Conservation (phyloP, 768 basidiomycete genomes). For the Melanogaster broomeanus region DNA sequence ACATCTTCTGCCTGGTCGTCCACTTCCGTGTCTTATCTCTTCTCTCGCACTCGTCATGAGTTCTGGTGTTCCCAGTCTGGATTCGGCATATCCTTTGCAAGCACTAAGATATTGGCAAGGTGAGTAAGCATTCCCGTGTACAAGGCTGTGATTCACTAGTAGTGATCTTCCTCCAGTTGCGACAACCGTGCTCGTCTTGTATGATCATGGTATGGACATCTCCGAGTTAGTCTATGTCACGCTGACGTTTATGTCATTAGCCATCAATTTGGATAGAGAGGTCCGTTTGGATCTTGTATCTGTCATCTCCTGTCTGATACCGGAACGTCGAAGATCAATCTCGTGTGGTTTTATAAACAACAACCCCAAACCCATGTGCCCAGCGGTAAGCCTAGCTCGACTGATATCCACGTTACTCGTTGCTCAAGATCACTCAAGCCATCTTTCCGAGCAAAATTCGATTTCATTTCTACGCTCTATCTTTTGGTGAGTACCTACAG, state of each 20-base stretch:
- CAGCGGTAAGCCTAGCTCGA: neutral
- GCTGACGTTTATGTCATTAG: neutral
- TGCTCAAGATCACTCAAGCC: neutral
- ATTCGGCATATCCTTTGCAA: neutral
- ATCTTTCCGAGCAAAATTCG: neutral
- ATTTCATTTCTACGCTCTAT: neutral
- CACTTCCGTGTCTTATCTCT: neutral
- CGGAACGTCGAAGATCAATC: neutral
- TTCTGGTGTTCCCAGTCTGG: neutral
- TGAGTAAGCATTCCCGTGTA: neutral
- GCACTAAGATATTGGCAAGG: neutral
- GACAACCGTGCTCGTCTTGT: neutral
- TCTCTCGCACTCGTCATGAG: neutral
- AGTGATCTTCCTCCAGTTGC: neutral
- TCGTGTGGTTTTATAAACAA: neutral
- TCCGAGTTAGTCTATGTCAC: neutral
- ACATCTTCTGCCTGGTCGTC: neutral
- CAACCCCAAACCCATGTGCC: neutral
- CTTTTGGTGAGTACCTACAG: neutral
- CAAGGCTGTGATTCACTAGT: neutral
- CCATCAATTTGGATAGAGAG: slow-evolving; percentile 2
- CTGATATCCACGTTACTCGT: neutral
- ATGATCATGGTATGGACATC: slow-evolving; percentile 4
- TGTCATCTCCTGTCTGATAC: neutral
- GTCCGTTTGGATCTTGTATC: neutral